Base-by-base conservation (phyloP, 1,284 basidiomycete genomes). In the Filobasidium uniguttulatum region DNA sequence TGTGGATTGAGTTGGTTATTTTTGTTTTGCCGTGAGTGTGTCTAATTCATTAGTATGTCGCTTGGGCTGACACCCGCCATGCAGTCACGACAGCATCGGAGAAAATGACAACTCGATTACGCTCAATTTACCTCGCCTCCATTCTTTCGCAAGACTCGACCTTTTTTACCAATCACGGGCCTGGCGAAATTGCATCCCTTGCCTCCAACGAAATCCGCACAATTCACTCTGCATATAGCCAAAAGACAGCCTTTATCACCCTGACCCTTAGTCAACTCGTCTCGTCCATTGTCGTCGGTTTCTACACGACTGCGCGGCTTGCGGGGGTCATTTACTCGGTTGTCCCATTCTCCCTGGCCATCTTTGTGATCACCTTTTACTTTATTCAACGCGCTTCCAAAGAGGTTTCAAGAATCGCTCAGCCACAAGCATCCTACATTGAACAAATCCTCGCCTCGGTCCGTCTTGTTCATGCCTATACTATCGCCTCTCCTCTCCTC, bases 161-260 rank as follows among this genome's bases (percentile, higher is more conserved):
- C 7, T 97, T 80, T 71, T 96, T 96, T 62, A 93, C 97, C 64
- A 79, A 82, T 17, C 79, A 94, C 50, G 91, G 93, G 20, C 84
- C 93, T 4, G 93, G 91, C 53, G 93, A 96, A 68, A 81, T 98
- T 35, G 84, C 91, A 1, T 94, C 90, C 1, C 82, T 90, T 48
- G 96, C 96, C 55, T 85, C 91, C 64, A 87, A 84, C 1, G 65
- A 68, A 49, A 64, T 62, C 46, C 59, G 87, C 69, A 70, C 89
- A 37, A 78, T n/a, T n/a, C n/a, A n/a, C n/a, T n/a, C n/a, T n/a
- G n/a, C n/a, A n/a, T n/a, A n/a, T n/a, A n/a, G n/a, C 0, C 88
- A 94, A 67, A 93, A 93, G 66, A 81, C 91, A 3, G 78, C 67
- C 36, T 56, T 89, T 66, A 52, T 83, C 44, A 79, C 80, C n/a